Evolutionary conservation across 768 basidiomycete genomes (phyloP), one percentile per base, ranked within the genome.

Genomic region (Rhodosporidiobolus sp.): DNA sequence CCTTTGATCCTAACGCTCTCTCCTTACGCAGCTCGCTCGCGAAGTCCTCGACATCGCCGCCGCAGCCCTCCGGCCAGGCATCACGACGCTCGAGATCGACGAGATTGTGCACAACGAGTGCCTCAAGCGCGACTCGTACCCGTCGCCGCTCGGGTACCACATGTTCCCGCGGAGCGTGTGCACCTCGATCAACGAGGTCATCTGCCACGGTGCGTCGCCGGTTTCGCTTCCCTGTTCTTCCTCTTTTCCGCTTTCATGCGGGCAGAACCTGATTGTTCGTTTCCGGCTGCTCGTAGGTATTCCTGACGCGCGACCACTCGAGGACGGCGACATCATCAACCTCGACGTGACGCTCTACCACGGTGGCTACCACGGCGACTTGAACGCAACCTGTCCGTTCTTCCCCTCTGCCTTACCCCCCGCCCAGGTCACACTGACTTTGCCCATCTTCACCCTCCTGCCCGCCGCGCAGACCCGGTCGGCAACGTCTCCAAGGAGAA

Each of bases 281-380:
- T 43, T 14, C 8, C 10, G 20, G 20, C 22, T 28, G 5, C 43
- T 8, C 28, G 3, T 43, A 76, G 75, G 78, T 8, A 78, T 79
- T 46, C 79, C 79, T 32, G 79, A 79, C 60, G 63, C 70, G 0
- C 83, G 90, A 73, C 89, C 87, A 78, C 81, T 94, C 75, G 85
- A 85, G 77, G 92, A 97, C 75, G 96, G 96, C 26, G 96, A 99
- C 82, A 98, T 98, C 76, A 84, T 98, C 80, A 99, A 99, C 82
- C 87, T 99, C 63, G 93, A 95, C 79, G 86, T 95, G 49, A 85
- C 89, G 4, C 80, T 93, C 17, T 95, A 88, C 81, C 86, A 90
- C 77, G 85, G 90, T 53, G 92, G 92, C 34, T 92, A 87, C 82
- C 96, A 99, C 82, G 89, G 87, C 28, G 96, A 99, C 82, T 58